These are phyloP conservation scores for Kluyveromyces marxianus DNA, from an alignment of 1,139 yeast species.

Conservation along the genomic window DNA sequence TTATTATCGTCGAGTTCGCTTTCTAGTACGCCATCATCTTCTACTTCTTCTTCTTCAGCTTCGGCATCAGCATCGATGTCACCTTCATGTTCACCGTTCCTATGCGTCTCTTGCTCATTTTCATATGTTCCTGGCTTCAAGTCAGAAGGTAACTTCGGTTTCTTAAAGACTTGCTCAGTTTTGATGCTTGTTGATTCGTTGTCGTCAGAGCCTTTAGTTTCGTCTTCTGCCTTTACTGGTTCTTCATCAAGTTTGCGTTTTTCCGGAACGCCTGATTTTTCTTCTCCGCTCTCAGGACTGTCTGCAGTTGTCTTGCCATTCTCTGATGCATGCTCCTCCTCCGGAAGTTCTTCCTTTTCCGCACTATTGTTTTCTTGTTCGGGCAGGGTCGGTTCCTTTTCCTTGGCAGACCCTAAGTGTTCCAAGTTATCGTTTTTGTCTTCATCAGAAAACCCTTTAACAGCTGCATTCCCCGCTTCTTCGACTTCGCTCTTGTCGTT, in stretches of 20 bases:
- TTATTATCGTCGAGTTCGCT: slow-evolving; percentile 9
- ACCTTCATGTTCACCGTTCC: background rate
- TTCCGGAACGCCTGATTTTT: background rate
- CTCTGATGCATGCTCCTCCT: no score
- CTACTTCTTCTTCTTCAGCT: slow-evolving; percentile 9
- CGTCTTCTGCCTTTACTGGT: background rate
- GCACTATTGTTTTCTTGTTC: background rate
- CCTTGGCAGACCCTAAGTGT: background rate
- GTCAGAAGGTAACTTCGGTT: slow-evolving; percentile 6
- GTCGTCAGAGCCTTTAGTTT: background rate
- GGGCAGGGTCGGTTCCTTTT: background rate
- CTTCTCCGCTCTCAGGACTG: no score
- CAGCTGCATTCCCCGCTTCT: no score
- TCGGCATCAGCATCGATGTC: slow-evolving; percentile 7
- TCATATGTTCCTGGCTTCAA: background rate
- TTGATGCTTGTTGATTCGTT: background rate
- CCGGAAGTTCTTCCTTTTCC: no score
- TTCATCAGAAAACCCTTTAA: background rate
- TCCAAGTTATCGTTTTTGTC: background rate
- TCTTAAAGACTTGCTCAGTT: slow-evolving; percentile 6
- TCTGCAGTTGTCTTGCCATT: no score
- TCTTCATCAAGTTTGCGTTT: background rate
- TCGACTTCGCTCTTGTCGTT: no score
- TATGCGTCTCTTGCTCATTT: background rate
- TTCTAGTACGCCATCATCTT: slow-evolving; percentile 11